phyloP scores from a whole-genome alignment of 2,329 filamentous ascomycete species.

The Pestalotiopsis sp. region DNA sequence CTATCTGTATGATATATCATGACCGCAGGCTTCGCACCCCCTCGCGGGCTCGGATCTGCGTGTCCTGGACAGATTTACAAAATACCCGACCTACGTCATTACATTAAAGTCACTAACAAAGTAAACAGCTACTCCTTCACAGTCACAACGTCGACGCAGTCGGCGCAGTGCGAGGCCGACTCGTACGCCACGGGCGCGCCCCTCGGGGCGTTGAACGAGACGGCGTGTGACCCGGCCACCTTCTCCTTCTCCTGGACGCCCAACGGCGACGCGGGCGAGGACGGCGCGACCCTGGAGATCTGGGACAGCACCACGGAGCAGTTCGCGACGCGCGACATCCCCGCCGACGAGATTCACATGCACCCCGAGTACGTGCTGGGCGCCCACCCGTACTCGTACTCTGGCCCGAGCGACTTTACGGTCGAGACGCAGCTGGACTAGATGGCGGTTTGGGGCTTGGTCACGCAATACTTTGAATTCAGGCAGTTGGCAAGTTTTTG shows the following conservation, averaged over 20 bases:
- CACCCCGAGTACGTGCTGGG: background rate
- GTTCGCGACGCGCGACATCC: background rate
- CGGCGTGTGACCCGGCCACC: background rate
- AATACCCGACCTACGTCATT: too few species aligned
- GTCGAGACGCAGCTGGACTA: slow-evolving; percentile 6
- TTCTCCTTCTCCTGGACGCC: slow-evolving; percentile 8
- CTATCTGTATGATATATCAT: background rate
- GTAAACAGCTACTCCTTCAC: background rate
- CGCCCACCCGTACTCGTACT: background rate
- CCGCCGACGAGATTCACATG: background rate
- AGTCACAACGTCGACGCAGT: background rate
- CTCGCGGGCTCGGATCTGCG: too few species aligned
- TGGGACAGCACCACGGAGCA: background rate
- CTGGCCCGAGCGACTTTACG: background rate
- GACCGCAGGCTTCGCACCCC: too few species aligned
- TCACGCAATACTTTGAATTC: background rate
- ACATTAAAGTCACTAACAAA: background rate
- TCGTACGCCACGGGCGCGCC: background rate
- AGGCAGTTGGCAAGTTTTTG: too few species aligned
- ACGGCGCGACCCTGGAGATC: slow-evolving; percentile 1
- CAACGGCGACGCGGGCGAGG: background rate
- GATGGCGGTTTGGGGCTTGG: background rate
- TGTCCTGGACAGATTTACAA: too few species aligned
- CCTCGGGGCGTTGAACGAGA: background rate
- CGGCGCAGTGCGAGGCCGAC: background rate